A percentile compares a stretch with the other conserved stretches of the same genome.
Conservation (phyloP, 805 yeast species). For the Starmerella asiatica region DNA sequence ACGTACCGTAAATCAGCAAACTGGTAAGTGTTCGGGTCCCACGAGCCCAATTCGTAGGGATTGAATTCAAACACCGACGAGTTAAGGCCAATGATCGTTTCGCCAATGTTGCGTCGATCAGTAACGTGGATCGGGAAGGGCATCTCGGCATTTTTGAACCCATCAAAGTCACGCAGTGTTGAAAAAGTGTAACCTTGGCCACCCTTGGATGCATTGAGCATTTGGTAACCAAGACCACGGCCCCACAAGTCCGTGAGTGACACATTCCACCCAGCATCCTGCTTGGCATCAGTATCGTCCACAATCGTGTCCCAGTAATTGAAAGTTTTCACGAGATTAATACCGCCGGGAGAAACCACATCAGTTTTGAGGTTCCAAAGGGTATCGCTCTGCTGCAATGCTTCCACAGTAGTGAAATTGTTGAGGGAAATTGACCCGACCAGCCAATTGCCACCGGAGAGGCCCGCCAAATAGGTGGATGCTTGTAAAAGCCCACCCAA, state of each 20-base stretch:
- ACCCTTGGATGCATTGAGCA: slow-evolving; percentile 43
- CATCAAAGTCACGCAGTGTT: slow-evolving; percentile 42
- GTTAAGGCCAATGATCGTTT: slow-evolving; percentile 38
- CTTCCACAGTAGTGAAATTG: slow-evolving; percentile 29
- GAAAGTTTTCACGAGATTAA: slow-evolving; percentile 12
- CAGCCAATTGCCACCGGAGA: slow-evolving; percentile 65
- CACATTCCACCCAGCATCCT: slow-evolving; percentile 49
- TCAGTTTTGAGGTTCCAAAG: slow-evolving; percentile 26
- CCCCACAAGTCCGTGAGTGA: slow-evolving; percentile 68
- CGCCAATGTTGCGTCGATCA: slow-evolving; percentile 30
- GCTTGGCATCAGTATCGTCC: slow-evolving; percentile 26
- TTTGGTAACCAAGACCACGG: slow-evolving; percentile 50
- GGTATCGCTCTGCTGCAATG: slow-evolving; percentile 16
- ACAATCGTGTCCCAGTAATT: slow-evolving; percentile 17
- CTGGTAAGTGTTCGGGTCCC: slow-evolving; percentile 55
- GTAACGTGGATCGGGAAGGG: slow-evolving; percentile 52
- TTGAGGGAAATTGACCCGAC: slow-evolving; percentile 37
- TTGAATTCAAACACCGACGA: slow-evolving; percentile 38
- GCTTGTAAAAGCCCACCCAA: slow-evolving; percentile 44
- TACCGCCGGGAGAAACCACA: slow-evolving; percentile 19
- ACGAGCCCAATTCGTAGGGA: slow-evolving; percentile 60
- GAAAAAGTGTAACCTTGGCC: slow-evolving; percentile 43
- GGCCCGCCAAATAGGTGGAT: slow-evolving; percentile 45
- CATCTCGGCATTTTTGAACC: slow-evolving; percentile 45
- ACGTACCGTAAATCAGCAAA: slow-evolving; percentile 54